phyloP scores from a whole-genome alignment of 2,329 filamentous ascomycete genomes.

The Penicillium hordei region DNA sequence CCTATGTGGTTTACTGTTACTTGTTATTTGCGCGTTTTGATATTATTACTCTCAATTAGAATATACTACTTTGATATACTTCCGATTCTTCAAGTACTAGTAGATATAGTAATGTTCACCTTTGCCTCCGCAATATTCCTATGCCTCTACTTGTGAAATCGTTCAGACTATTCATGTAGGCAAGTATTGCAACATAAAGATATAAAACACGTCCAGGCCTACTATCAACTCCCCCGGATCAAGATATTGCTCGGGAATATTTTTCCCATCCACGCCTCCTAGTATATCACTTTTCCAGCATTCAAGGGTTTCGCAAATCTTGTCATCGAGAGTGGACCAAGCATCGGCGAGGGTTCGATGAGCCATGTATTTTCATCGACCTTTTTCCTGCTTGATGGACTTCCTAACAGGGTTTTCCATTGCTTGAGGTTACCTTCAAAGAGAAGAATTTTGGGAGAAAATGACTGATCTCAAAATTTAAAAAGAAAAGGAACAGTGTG shows the following conservation, averaged over 20 bases:
- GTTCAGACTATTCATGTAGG: neutral
- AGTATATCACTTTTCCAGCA: too few relatives aligned
- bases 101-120: neutral
- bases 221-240: neutral
- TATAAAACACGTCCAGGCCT: neutral
- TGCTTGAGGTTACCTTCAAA: neutral
- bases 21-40: neutral
- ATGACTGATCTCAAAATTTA: too few relatives aligned
- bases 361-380: neutral
- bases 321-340: too few relatives aligned
- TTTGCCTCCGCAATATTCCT: too few relatives aligned
- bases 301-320: too few relatives aligned
- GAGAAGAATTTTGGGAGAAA: neutral
- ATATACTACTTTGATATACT: neutral
- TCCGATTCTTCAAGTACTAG: too few relatives aligned
- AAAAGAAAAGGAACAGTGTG: too few relatives aligned
- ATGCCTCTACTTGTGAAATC: too few relatives aligned
- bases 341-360: too few relatives aligned
- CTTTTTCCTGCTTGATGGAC: constrained; percentile 2
- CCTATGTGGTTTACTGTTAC: neutral
- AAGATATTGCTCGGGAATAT: too few relatives aligned
- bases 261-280: too few relatives aligned
- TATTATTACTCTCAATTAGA: neutral
- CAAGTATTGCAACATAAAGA: too few relatives aligned
- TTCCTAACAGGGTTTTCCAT: neutral